A percentile compares a stretch with the other conserved stretches of the same genome.
Conservation (phyloP, 2,329 filamentous ascomycete genomes). For the Elsinoe perseae region DNA sequence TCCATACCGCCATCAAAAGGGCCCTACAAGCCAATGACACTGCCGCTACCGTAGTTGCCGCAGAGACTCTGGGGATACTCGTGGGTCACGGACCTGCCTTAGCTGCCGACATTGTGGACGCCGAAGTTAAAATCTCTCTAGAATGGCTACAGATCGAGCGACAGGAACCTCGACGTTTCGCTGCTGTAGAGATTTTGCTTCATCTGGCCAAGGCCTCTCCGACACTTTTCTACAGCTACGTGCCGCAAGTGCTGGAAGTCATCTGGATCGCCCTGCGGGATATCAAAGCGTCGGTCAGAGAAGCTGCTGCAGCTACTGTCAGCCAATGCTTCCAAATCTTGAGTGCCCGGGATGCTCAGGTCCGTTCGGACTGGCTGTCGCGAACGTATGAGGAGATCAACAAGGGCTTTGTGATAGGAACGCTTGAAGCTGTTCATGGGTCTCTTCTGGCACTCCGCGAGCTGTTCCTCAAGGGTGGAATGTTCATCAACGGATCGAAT, state of each 20-base stretch:
- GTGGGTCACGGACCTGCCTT: slow-evolving; percentile 88
- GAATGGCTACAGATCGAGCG: slow-evolving; percentile 96
- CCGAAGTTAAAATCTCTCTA: slow-evolving; percentile 89
- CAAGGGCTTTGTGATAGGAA: slow-evolving; percentile 68
- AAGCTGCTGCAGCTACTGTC: slow-evolving; percentile 85
- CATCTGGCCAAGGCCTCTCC: slow-evolving; percentile 89
- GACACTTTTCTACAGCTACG: slow-evolving; percentile 90
- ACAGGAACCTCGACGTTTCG: slow-evolving; percentile 86
- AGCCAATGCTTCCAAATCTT: slow-evolving; percentile 96
- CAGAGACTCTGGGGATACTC: slow-evolving; percentile 79
- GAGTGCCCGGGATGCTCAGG: slow-evolving; percentile 78
- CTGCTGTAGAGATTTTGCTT: slow-evolving; percentile 80
- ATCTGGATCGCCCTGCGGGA: slow-evolving; percentile 94
- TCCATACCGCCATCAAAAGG: slow-evolving; percentile 80
- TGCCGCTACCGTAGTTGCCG: slow-evolving; percentile 81
- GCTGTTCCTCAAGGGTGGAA: slow-evolving; percentile 85
- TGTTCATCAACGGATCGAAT: slow-evolving; percentile 75
- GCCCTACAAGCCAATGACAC: slow-evolving; percentile 88
- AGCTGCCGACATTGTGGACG: slow-evolving; percentile 91
- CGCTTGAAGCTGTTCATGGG: slow-evolving; percentile 85
- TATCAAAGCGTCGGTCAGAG: slow-evolving; percentile 80
- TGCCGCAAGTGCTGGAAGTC: slow-evolving; percentile 89
- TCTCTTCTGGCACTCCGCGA: slow-evolving; percentile 89
- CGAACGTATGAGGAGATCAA: slow-evolving; percentile 85
- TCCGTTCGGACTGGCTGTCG: slow-evolving; percentile 80